These are phyloP conservation scores for Protomyces arabidopsidicola DNA, from an alignment of 1,139 yeast species.

Conservation along the genomic window DNA sequence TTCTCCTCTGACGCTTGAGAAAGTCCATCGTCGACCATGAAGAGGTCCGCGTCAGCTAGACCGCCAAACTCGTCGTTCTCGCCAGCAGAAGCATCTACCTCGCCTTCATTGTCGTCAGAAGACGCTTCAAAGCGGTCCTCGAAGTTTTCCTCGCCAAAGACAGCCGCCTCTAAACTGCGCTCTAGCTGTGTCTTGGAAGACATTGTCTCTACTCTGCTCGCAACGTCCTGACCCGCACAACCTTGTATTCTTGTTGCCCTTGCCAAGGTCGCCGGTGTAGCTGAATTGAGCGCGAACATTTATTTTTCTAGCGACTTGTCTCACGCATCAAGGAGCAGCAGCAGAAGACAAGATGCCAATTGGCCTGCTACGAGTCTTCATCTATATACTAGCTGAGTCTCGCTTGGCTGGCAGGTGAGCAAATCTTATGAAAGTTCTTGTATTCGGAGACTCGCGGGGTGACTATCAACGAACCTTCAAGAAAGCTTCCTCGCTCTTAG, in stretches of 20 bases:
- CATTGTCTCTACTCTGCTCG: background rate
- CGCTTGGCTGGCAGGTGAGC: too few species aligned
- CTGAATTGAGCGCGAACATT: background rate
- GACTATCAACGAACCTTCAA: constrained; percentile 18
- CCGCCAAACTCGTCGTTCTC: constrained; percentile 41
- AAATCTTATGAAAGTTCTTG: constrained; percentile 5
- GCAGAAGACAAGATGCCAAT: too few species aligned
- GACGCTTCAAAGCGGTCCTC: constrained; percentile 52
- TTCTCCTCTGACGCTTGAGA: constrained; percentile 39
- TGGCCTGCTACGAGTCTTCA: too few species aligned
- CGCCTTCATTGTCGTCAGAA: constrained; percentile 37
- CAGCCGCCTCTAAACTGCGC: constrained; percentile 67
- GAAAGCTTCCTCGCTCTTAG: constrained; percentile 10
- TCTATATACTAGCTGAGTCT: too few species aligned
- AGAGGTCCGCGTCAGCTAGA: constrained; percentile 36
- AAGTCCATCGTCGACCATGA: constrained; percentile 28
- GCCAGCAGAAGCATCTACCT: constrained; percentile 37
- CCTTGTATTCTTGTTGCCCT: background rate
- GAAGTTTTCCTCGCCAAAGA: constrained; percentile 87
- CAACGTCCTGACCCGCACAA: background rate
- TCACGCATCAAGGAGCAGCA: background rate
- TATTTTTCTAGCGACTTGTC: background rate
- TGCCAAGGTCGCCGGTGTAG: background rate
- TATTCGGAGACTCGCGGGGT: constrained; percentile 27
- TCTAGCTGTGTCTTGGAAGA: constrained; percentile 49